phyloP scores from a whole-genome alignment of 805 yeast species.

The Yarrowia phangngaensis region DNA sequence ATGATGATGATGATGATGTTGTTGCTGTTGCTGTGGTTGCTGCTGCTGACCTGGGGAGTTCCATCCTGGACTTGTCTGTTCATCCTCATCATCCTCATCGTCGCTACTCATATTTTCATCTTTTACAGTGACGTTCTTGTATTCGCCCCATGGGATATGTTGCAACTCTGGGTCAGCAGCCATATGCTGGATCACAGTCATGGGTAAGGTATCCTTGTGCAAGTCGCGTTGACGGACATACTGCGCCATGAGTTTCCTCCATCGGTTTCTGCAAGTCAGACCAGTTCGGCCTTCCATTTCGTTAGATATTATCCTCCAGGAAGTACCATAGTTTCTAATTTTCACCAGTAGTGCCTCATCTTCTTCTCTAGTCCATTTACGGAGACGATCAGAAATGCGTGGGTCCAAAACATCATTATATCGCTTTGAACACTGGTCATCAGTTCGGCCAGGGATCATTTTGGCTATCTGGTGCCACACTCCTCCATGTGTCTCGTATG shows the following conservation, averaged over 20 bases:
- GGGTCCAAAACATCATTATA: constrained; percentile 88
- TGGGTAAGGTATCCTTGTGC: constrained; percentile 15
- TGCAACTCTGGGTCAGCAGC: constrained; percentile 7
- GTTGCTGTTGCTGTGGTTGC: constrained; percentile 22
- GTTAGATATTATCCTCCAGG: constrained; percentile 77
- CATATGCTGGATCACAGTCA: constrained; percentile 23
- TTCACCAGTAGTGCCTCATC: constrained; percentile 64
- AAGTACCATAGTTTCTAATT: constrained; percentile 72
- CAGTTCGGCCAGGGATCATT: constrained; percentile 79
- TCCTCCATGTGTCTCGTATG: constrained; percentile 67
- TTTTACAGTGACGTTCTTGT: constrained; percentile 14
- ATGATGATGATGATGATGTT: constrained; percentile 12
- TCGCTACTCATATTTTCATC: constrained; percentile 17
- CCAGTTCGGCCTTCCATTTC: constrained; percentile 78
- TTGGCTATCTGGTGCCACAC: constrained; percentile 81
- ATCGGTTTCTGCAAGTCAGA: constrained; percentile 83
- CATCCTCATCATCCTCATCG: constrained; percentile 15
- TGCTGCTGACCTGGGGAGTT: constrained; percentile 6
- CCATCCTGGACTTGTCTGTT: constrained; percentile 18
- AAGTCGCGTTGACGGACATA: constrained; percentile 39
- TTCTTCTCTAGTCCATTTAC: constrained; percentile 77
- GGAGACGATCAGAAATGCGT: constrained; percentile 64
- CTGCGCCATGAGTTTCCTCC: constrained; percentile 70
- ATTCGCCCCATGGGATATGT: constrained; percentile 16
- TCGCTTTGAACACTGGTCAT: constrained; percentile 91